Conservation (phyloP, 495 filamentous ascomycete genomes). For the Xeromyces bisporus region DNA sequence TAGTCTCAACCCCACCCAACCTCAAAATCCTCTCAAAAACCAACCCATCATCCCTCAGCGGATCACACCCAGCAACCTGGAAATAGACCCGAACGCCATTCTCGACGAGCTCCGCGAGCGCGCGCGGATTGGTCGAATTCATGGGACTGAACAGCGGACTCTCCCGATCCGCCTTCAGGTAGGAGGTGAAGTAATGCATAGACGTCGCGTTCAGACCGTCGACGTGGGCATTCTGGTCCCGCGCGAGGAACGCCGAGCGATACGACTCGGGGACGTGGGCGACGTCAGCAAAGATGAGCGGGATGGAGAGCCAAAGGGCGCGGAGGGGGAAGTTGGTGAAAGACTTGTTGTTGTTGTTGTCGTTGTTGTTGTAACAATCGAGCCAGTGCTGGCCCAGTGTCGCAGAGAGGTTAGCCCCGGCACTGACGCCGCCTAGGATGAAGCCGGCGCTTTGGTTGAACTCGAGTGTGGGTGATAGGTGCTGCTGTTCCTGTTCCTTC, state of each 20-base stretch:
- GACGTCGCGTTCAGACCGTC: neutral
- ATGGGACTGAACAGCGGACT: neutral
- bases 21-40: conserved; percentile 18
- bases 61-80: conserved; percentile 21
- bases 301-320: conserved; percentile 26
- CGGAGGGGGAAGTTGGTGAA: conserved; percentile 19
- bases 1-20: conserved; percentile 19
- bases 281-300: conserved; percentile 6
- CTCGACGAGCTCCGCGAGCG: neutral
- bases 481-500: no score
- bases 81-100: conserved; percentile 18
- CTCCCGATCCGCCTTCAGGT: neutral
- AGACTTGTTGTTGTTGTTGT: conserved; percentile 22
- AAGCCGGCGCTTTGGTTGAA: no score
- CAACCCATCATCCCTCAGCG: conserved; percentile 22
- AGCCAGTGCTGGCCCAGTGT: conserved; percentile 22
- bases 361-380: no score
- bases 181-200: neutral
- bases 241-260: conserved; percentile 16
- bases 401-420: conserved; percentile 30
- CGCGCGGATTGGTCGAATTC: neutral
- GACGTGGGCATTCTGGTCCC: conserved; percentile 22
- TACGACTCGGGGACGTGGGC: conserved; percentile 12
- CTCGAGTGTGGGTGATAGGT: no score
- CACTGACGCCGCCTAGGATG: conserved; percentile 31